Conservation (phyloP, 257 asterid genomes). For the Paulownia fortunei region DNA sequence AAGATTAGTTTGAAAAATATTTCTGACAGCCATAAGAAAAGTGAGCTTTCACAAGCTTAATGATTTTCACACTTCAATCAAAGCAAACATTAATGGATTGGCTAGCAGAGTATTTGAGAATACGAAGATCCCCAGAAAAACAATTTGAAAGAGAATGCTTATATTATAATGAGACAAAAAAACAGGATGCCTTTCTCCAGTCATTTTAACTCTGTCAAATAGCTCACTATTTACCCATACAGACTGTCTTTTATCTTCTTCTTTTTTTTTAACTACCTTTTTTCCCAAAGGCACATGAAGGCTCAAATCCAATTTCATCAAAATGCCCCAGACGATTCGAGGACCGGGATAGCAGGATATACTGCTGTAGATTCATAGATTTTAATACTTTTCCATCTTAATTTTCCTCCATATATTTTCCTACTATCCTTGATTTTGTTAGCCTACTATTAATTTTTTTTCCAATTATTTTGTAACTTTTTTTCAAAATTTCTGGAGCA, state of each 20-base stretch:
- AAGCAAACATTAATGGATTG: background rate
- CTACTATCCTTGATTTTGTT: background rate
- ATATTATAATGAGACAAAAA: background rate
- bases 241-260: background rate
- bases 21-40: slow-evolving; percentile 11
- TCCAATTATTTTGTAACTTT: background rate
- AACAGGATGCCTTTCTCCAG: slow-evolving; percentile 6
- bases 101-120: background rate
- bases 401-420: background rate
- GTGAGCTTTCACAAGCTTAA: background rate
- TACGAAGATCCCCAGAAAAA: background rate
- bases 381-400: background rate
- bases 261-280: background rate
- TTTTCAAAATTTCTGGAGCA: background rate
- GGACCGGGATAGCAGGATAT: background rate
- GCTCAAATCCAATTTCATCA: background rate
- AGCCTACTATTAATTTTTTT: background rate
- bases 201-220: background rate
- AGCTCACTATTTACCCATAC: background rate
- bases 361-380: slow-evolving; percentile 1
- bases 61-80: slow-evolving; percentile 5
- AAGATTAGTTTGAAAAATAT: background rate
- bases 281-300: background rate
- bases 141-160: background rate
- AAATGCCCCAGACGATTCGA: background rate